A percentile compares a stretch with the other conserved stretches of the same genome.
phyloP scores from a whole-genome alignment of 345 rosid genomes.

The Geranium rotundifolium region DNA sequence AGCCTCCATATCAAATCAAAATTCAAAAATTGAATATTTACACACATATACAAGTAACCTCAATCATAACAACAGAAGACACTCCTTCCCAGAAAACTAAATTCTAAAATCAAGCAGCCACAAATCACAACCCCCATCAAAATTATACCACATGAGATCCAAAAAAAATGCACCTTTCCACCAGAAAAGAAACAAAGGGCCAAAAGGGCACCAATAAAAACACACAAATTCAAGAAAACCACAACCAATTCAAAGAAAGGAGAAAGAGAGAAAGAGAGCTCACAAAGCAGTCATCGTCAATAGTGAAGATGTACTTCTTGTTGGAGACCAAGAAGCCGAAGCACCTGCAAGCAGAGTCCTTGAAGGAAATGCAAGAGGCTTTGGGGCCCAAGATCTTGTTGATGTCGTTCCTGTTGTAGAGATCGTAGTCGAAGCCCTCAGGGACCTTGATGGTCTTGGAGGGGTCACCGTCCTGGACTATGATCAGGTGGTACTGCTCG shows the following conservation, averaged over 20 bases:
- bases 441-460: conserved; percentile 41
- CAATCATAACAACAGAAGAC: no score
- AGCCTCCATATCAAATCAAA: no score
- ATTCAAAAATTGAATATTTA: no score
- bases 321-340: conserved; percentile 41
- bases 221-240: no score
- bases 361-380: conserved; percentile 48
- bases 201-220: no score
- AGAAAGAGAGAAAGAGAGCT: conserved; percentile 1
- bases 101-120: no score
- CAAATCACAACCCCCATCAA: no score
- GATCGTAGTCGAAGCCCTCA: conserved; percentile 40
- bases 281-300: conserved; percentile 54
- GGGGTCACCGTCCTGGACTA: conserved; percentile 47
- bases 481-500: conserved; percentile 41
- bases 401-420: conserved; percentile 43
- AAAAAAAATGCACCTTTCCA: not conserved
- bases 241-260: not conserved
- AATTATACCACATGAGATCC: no score
- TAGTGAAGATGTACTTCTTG: conserved; percentile 41
- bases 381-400: conserved; percentile 41
- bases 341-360: conserved; percentile 48
- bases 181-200: not conserved
- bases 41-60: no score
- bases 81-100: no score